These are phyloP conservation scores for Schizophyllum amplum DNA, from an alignment of 1,284 basidiomycete species.

Conservation along the genomic window DNA sequence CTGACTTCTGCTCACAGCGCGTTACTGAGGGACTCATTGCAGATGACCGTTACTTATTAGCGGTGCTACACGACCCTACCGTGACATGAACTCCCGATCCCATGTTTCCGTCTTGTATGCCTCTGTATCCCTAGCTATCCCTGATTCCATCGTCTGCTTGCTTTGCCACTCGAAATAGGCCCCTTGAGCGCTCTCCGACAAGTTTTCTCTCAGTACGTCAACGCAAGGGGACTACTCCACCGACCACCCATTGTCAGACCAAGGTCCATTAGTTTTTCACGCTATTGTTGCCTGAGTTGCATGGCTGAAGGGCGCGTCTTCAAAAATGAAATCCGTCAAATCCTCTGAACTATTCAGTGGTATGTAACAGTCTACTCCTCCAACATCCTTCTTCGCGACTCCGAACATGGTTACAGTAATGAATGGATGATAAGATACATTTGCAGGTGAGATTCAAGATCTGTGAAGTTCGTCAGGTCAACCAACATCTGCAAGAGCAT, in stretches of 20 bases:
- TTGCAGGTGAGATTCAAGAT: no score
- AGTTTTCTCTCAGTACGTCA: no score
- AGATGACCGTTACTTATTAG: slow-evolving; percentile 81
- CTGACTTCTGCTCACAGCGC: not conserved
- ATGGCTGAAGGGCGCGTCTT: no score
- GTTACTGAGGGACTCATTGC: slow-evolving; percentile 6
- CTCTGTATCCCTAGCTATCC: not conserved
- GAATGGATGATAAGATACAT: not conserved
- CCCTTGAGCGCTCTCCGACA: no score
- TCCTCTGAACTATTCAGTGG: not conserved
- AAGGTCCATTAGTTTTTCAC: no score
- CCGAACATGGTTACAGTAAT: not conserved
- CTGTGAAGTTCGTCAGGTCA: no score
- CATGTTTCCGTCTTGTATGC: not conserved
- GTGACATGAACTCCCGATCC: slow-evolving; percentile 20
- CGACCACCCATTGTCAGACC: no score
- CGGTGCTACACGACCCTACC: slow-evolving; percentile 75
- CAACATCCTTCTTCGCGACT: not conserved
- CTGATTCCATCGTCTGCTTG: not conserved
- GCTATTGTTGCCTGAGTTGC: no score
- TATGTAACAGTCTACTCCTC: not conserved
- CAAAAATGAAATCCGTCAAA: no score
- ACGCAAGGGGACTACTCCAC: no score
- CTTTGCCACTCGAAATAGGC: not conserved
- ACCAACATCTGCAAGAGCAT: no score